These are phyloP conservation scores for Penicillium sp. DNA, from an alignment of 2,329 filamentous ascomycete genomes.

Conservation along the genomic window DNA sequence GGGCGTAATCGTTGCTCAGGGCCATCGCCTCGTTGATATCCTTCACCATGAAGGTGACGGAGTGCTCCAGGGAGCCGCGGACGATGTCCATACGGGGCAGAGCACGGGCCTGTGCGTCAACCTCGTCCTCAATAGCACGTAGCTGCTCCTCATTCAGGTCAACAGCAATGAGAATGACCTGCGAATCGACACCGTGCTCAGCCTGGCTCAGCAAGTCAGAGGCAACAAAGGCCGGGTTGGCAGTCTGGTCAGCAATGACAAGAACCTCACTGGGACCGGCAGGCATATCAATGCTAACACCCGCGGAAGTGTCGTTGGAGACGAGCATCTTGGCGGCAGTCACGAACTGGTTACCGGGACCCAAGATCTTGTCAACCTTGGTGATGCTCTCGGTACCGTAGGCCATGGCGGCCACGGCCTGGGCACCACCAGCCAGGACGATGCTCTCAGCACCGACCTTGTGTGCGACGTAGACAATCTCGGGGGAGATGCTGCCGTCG, in stretches of 20 bases:
- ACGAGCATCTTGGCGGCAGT: conserved; percentile 99
- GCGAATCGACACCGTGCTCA: conserved; percentile 93
- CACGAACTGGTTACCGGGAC: conserved; percentile 97
- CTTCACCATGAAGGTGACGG: conserved; percentile 77
- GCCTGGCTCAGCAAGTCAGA: conserved; percentile 93
- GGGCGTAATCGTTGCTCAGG: conserved; percentile 91
- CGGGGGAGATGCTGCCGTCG: conserved; percentile 88
- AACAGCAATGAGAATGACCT: conserved; percentile 88
- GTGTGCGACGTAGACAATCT: conserved; percentile 96
- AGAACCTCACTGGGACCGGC: conserved; percentile 94
- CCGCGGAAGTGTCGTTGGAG: conserved; percentile 92
- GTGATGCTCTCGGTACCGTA: conserved; percentile 92
- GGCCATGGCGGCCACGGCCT: conserved; percentile 93
- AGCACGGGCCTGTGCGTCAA: conserved; percentile 82
- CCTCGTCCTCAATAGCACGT: conserved; percentile 82
- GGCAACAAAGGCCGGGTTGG: conserved; percentile 92
- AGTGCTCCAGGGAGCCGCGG: conserved; percentile 84
- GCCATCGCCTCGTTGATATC: conserved; percentile 71
- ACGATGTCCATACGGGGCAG: conserved; percentile 93
- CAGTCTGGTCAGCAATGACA: conserved; percentile 85
- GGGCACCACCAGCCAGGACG: conserved; percentile 90
- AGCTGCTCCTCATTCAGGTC: conserved; percentile 73
- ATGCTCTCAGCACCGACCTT: conserved; percentile 96
- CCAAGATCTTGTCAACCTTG: conserved; percentile 98
- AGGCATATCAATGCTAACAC: conserved; percentile 97